Base-by-base conservation (phyloP, 2,329 filamentous ascomycete genomes). In the Xylariales sp. region DNA sequence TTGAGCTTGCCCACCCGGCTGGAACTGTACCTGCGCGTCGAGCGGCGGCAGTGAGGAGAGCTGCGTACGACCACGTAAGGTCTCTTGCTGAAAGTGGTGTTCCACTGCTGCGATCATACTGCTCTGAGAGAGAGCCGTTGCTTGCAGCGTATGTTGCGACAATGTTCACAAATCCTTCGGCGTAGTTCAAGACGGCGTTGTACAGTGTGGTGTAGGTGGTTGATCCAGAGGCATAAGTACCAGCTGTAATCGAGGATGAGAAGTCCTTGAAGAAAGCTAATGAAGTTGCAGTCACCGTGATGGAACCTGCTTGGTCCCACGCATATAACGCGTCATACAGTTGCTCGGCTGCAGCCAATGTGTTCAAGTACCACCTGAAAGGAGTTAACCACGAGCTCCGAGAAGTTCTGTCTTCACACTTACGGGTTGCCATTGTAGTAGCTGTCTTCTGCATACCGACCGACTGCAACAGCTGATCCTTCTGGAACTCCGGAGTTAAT, bases 361-460 rank as follows among this genome's bases (percentile, higher is more conserved):
- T 91, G 52, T 76, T 76, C 10, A 91, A 71, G 53, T 88, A 86
- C 87, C 87, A 93, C n/a, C 55, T 58, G 18, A 31, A 16, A 24
- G 2, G 12, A 19, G 42, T 56, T 35, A 56, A 48, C 11, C 20
- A 28, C 8, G 24, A 27, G n/a, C n/a, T n/a, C n/a, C n/a, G n/a
- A n/a, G n/a, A n/a, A n/a, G n/a, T n/a, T n/a, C n/a, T n/a, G n/a
- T n/a, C n/a, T 19, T 8, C 22, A 1, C 31, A 51, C 53, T 51
- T 44, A 59, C 2, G 87, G 87, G 59, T 93, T 89, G 1, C 86
- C 86, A 46, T 78, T 78, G 60, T 82, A 84, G 63, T 91, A 93
- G 4, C 70, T 63, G 51, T 94, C 86, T 59, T 87, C 83, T 0
- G 80, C 63, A 56, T 88, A 88, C 45, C 84, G 70, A 32, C 84